Evolutionary conservation across 2,329 filamentous ascomycete genomes (phyloP).

Genomic region (Fusarium oxysporum): DNA sequence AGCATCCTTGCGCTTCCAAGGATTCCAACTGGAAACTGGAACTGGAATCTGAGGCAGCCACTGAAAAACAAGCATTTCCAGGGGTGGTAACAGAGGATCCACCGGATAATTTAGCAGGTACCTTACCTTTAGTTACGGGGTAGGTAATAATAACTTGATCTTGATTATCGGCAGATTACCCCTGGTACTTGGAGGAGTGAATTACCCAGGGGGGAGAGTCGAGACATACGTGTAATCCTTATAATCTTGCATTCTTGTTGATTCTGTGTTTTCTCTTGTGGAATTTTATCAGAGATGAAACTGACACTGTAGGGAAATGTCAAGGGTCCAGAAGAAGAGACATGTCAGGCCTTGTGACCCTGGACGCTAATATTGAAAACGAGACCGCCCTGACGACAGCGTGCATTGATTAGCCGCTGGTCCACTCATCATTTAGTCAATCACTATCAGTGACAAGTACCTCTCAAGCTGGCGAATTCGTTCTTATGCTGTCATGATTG

Average conservation of each 20-base stretch:
- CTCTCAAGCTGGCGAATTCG: background rate
- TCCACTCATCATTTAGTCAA: constrained; percentile 26
- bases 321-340: constrained; percentile 13
- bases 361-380: constrained; percentile 21
- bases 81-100: constrained; percentile 25
- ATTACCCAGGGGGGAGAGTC: background rate
- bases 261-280: background rate
- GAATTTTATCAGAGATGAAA: constrained; percentile 12
- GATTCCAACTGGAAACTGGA: constrained; percentile 22
- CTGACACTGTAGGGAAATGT: constrained; percentile 8
- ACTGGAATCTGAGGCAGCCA: constrained; percentile 28
- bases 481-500: background rate
- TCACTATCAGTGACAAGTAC: constrained; percentile 5
- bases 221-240: background rate
- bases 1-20: constrained; percentile 29
- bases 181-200: constrained; percentile 11
- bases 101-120: background rate
- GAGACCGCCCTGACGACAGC: constrained; percentile 31
- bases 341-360: constrained; percentile 28
- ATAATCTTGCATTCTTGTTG: background rate
- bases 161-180: constrained; percentile 18
- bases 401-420: constrained; percentile 27
- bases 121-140: background rate
- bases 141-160: background rate
- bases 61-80: constrained; percentile 40